Base-by-base conservation (phyloP, 148 eudicot species). In the Silene conica region DNA sequence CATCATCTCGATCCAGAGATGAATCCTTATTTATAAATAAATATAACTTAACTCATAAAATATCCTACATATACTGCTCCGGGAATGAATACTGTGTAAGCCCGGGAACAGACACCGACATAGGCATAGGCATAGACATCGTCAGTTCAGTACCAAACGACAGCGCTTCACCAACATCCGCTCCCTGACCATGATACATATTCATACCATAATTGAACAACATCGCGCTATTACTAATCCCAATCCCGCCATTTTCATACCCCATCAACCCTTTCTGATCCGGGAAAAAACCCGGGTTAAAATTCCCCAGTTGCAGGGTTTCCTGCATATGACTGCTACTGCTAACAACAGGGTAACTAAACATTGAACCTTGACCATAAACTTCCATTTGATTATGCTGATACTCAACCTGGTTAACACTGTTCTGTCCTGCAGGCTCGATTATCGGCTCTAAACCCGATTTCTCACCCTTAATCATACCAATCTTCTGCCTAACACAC, bases 201-300 rank as follows among this genome's bases (percentile, higher is more conserved):
- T 69, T 69, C 77, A 69, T 79, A 22, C 59, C 73, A 76, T 73
- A 73, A 34, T 73, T 78, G 81, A 67, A 73, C 69, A 68, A 16
- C 1, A 78, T 67, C 60, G 18, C 14, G 41, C 72, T 73, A 60
- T 8, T 74, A 34, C 61, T n/a, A 55, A 58, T 2, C n/a, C 43
- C 62, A 55, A 58, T 2, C n/a, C 43, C 62, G 65, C 26, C 63
- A 74, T 54, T 19, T 13, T 63, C 59, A 26, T 23, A 21, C 2
- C n/a, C 6, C 18, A 18, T 73, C 14, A 14, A 2, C 38, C 9
- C 71, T 65, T 65, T 68, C 16, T 50, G 63, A 59, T 69, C 69
- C 22, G 73, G 0, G 13, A 48, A 68, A 22, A 4, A 68, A 63
- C 26, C 41, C 12, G 70, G 78, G 45, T 73, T 71, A 45, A 69